Base-by-base conservation (phyloP, 1,284 basidiomycete genomes). In the Pseudozyma pruni region DNA sequence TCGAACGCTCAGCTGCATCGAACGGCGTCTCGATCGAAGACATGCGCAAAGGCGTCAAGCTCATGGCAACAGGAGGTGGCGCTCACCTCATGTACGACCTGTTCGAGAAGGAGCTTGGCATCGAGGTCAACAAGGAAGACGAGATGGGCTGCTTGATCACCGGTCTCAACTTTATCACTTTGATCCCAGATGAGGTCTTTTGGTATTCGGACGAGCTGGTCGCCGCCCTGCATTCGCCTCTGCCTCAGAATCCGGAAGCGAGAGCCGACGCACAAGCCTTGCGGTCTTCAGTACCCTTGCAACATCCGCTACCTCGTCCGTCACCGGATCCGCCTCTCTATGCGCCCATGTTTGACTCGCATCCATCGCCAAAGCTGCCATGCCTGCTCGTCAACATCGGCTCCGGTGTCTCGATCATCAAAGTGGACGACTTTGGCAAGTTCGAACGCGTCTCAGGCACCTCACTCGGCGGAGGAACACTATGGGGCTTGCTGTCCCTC, bases 141-240 rank as follows among this genome's bases (percentile, higher is more conserved):
- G 96, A 99, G 86, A 98, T 99, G 96, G 93, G 92, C 84, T 98
- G 95, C 80, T 85, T 98, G 77, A 98, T 98, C 72, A 91, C 94
- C 71, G 96, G 96, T 16, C 87, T 99, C 79, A 93, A 94, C 83
- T 99, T 99, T 84, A 92, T 98, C 83, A 91, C 92, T 27, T 89
- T 93, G 80, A 96, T 99, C 61, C 95, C 95, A 29, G 90, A 96
- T 84, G 96, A 99, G 84, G 94, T 94, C 31, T 99, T 98, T 84
- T 98, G 90, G 87, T 98, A 97, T 85, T 96, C 94, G 41, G 96
- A 99, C 84, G 91, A 97, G 84, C 89, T 98, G 72, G 94, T 98
- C 6, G 63, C 71, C 32, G 74, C 70, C 3, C 50, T 80, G 13
- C 68, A 75, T 53, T 57, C 55, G 23, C 66, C 72, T 22, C 56